phyloP scores from a whole-genome alignment of 177 flowering plant species.

The Telopea speciosissima region DNA sequence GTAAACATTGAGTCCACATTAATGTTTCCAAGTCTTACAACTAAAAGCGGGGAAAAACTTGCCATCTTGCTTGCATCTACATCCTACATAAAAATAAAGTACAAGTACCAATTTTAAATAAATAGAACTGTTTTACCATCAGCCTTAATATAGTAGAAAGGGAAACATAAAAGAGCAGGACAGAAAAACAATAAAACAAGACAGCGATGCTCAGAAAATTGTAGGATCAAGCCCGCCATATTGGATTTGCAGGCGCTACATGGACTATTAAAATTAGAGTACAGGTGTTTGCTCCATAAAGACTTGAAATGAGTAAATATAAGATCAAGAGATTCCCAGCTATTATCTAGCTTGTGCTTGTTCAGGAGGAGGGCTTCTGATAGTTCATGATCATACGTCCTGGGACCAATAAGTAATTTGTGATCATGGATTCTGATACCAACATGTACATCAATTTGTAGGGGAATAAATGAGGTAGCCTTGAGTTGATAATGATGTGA shows the following conservation, averaged over 20 bases:
- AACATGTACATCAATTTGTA: no score
- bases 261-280: background rate
- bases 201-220: background rate
- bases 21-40: slow-evolving; percentile 54
- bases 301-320: background rate
- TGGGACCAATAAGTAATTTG: no score
- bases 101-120: slow-evolving; percentile 1
- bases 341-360: background rate
- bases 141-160: background rate
- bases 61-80: slow-evolving; percentile 29
- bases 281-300: background rate
- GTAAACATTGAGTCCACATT: slow-evolving; percentile 46
- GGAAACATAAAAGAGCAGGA: background rate
- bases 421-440: no score
- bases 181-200: background rate
- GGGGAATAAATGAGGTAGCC: no score
- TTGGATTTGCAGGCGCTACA: background rate
- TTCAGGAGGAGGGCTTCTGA: background rate
- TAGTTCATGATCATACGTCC: background rate
- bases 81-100: slow-evolving; percentile 39
- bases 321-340: background rate
- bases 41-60: slow-evolving; percentile 39
- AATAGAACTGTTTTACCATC: background rate
- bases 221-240: background rate
- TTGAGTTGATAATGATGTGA: no score